phyloP scores from a whole-genome alignment of 2,329 filamentous ascomycete species.

The Aspergillus aculeatinus region DNA sequence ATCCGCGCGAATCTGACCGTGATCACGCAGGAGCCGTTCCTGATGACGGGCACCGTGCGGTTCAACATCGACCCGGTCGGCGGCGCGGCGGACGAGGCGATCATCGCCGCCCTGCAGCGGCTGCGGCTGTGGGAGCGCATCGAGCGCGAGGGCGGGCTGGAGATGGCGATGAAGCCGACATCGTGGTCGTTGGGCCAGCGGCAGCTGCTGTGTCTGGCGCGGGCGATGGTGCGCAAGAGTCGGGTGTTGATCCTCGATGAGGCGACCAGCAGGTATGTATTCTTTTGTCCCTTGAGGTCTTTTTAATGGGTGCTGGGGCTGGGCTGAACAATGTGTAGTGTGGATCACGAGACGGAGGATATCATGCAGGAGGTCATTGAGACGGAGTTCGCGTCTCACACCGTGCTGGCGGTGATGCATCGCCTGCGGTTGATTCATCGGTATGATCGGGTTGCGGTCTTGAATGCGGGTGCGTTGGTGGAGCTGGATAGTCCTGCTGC shows the following conservation, averaged over 20 bases:
- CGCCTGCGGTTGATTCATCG: not conserved
- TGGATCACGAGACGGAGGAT: not conserved
- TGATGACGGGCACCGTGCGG: slow-evolving; percentile 24
- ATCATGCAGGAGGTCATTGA: not conserved
- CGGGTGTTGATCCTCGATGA: slow-evolving; percentile 20
- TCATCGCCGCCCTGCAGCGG: slow-evolving; percentile 22
- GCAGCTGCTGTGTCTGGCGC: slow-evolving; percentile 69
- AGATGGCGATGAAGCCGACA: slow-evolving; percentile 37
- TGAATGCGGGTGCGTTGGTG: not conserved
- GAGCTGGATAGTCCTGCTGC: not conserved
- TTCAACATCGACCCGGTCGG: slow-evolving; percentile 33
- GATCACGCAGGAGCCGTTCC: slow-evolving; percentile 28
- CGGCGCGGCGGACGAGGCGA: slow-evolving; percentile 24
- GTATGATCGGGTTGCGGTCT: not conserved
- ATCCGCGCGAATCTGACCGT: slow-evolving; percentile 23
- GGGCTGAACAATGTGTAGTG: not conserved
- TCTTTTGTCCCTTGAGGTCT: not conserved
- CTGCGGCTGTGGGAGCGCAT: slow-evolving; percentile 27
- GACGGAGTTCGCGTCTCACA: not conserved
- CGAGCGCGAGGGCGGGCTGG: slow-evolving; percentile 23
- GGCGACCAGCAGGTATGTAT: slow-evolving; percentile 21
- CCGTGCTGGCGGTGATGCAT: slow-evolving; percentile 1
- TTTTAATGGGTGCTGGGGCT: not conserved
- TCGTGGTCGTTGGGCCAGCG: slow-evolving; percentile 69
- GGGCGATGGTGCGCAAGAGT: slow-evolving; percentile 54